Evolutionary conservation across 768 basidiomycete species (phyloP).

Genomic region (Xerocomus potaroensis): DNA sequence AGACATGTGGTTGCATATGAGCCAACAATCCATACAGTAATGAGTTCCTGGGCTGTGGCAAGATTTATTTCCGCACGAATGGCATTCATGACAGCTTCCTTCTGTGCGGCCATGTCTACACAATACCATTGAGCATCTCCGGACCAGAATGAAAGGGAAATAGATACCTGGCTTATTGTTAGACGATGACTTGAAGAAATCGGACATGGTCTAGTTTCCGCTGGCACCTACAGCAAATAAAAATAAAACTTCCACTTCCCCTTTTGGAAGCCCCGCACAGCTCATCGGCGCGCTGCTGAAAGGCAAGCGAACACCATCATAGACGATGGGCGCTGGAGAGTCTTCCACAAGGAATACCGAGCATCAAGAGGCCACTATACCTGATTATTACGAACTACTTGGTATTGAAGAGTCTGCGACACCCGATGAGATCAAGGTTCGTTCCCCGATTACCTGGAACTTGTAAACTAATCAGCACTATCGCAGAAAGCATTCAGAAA

Average conservation of each 20-base stretch:
- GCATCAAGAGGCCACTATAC: constrained; percentile 23
- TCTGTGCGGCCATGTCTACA: constrained; percentile 36
- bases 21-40: constrained; percentile 49
- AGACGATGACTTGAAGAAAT: constrained; percentile 45
- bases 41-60: constrained; percentile 75
- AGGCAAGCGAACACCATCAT: neutral
- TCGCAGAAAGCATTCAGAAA: constrained; percentile 74
- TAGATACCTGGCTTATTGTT: constrained; percentile 25
- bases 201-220: constrained; percentile 48
- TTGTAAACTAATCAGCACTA: constrained; percentile 5
- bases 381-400: constrained; percentile 81
- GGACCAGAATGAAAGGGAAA: neutral
- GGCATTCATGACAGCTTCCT: constrained; percentile 51
- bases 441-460: constrained; percentile 1
- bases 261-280: constrained; percentile 10
- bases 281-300: no score
- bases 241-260: constrained; percentile 3
- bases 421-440: constrained; percentile 83
- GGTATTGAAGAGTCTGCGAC: constrained; percentile 80
- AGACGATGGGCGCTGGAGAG: constrained; percentile 64
- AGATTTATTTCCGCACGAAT: constrained; percentile 69
- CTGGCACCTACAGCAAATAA: no score
- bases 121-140: neutral
- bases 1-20: neutral
- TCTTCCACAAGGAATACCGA: constrained; percentile 43